Evolutionary conservation across 2,329 filamentous ascomycete genomes (phyloP), one percentile per base, ranked within the genome.

Genomic region (Akanthomyces muscarius): DNA sequence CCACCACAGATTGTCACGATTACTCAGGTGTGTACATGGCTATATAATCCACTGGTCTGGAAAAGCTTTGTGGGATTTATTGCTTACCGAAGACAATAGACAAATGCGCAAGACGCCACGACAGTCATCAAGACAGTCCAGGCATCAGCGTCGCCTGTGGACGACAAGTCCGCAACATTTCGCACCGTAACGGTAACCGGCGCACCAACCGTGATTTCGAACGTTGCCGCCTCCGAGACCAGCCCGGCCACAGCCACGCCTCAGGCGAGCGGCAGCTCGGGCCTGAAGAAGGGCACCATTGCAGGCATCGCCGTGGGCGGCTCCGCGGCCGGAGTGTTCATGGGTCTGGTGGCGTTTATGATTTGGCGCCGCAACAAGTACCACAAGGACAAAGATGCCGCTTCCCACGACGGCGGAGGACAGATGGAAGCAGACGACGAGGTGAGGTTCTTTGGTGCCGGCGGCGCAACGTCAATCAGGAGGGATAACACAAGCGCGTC

Each of bases 401-500:
- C 7, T 41, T 16, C 38, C 1, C 38, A 25, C 25, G 18, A 21
- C 36, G 28, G 18, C 21, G 8, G 6, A 21, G 5, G 8, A 13
- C 54, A n/a, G 36, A 8, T 28, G 23, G 41, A 16, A 18, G 30
- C 18, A 10, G 30, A 14, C 21, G 44, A 25, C 30, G 45, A 36
- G 13, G 44, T 38, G 21, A 4, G 33, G 2, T 60, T 30, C 36
- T 60, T 60, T 60, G 57, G 45, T 11, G 4, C 23, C 3, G 5
- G 11, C 2, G 36, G 23, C 11, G 38, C 45, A 47, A 52, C 47
- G 36, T 18, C 44, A 11, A 60, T 60, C 5, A 21, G 21, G 16
- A 38, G 57, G 13, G 57, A 60, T 47, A 60, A 60, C 25, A 60
- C 57, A 36, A 60, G 47, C 47, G 57, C 57, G 33, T 60, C 57